Evolutionary conservation across 2,329 filamentous ascomycete genomes (phyloP).

Genomic region (Penicillium occitanis): DNA sequence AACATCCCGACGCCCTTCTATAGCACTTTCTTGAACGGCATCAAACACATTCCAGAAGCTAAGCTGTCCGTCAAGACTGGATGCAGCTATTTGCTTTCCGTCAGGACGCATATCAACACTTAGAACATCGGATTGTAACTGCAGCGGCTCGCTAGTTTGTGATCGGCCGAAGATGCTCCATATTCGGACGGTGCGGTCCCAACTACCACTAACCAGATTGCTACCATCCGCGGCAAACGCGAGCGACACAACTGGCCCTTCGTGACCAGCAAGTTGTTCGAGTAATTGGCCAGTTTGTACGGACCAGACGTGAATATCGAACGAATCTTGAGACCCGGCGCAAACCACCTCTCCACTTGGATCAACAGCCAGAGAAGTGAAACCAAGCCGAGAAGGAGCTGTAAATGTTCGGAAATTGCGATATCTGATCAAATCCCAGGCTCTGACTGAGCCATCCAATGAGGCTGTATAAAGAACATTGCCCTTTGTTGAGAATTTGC

Average conservation of each 20-base stretch:
- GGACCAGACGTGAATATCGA: slow-evolving; percentile 97
- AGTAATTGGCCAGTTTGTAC: slow-evolving; percentile 96
- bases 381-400: slow-evolving; percentile 84
- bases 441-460: slow-evolving; percentile 87
- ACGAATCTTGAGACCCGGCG: slow-evolving; percentile 91
- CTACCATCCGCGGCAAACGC: slow-evolving; percentile 86
- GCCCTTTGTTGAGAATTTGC: slow-evolving; percentile 90
- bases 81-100: slow-evolving; percentile 84
- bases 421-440: slow-evolving; percentile 95
- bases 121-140: slow-evolving; percentile 87
- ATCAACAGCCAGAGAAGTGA: slow-evolving; percentile 93
- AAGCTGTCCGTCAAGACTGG: slow-evolving; percentile 88
- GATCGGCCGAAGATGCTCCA: slow-evolving; percentile 95
- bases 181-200: slow-evolving; percentile 92
- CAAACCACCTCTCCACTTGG: slow-evolving; percentile 95
- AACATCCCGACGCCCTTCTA: slow-evolving; percentile 88
- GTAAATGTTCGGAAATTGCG: slow-evolving; percentile 98
- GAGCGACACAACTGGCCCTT: slow-evolving; percentile 86
- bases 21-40: slow-evolving; percentile 77
- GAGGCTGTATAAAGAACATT: slow-evolving; percentile 96
- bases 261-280: slow-evolving; percentile 86
- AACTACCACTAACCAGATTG: slow-evolving; percentile 84
- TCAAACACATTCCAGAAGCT: slow-evolving; percentile 94
- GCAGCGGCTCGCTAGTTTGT: slow-evolving; percentile 90
- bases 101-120: slow-evolving; percentile 86